Percentiles rank a stretch among this genome's conserved stretches.
phyloP scores from a whole-genome alignment of 208 protist species.

The Trypanosoma caninum region DNA sequence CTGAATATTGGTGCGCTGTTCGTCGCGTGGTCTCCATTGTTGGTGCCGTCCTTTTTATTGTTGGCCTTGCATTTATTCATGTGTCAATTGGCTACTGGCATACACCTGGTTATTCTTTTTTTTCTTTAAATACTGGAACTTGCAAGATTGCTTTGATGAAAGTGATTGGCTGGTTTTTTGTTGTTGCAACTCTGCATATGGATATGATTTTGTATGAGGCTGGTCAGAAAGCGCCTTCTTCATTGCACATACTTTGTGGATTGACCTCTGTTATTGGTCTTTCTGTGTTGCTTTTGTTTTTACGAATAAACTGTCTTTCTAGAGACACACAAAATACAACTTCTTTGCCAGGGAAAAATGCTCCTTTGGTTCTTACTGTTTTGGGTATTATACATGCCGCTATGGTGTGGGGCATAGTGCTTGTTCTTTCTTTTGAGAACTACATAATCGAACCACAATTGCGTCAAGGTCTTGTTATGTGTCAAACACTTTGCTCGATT shows the following conservation, averaged over 20 bases:
- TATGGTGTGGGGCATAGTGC: constrained; percentile 21
- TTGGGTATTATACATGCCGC: constrained; percentile 16
- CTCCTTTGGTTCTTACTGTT: constrained; percentile 25
- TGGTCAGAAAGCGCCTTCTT: constrained; percentile 24
- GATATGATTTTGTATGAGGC: constrained; percentile 35
- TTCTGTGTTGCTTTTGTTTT: constrained; percentile 41
- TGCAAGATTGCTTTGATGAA: constrained; percentile 39
- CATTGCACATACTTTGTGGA: constrained; percentile 51
- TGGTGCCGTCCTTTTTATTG: constrained; percentile 23
- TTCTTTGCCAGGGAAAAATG: constrained; percentile 16
- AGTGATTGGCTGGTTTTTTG: constrained; percentile 39
- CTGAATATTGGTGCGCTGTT: constrained; percentile 36
- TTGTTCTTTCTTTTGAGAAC: constrained; percentile 15
- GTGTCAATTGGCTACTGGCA: constrained; percentile 18
- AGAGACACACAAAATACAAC: constrained; percentile 5
- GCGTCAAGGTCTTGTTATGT: constrained; percentile 25
- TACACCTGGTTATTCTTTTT: constrained; percentile 23
- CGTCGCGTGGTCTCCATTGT: constrained; percentile 29
- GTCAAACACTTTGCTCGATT: constrained; percentile 29
- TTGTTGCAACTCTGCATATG: constrained; percentile 27
- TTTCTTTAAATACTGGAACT: constrained; percentile 25
- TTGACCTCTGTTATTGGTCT: constrained; percentile 47
- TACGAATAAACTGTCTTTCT: constrained; percentile 32
- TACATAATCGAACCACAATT: constrained; percentile 8
- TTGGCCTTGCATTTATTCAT: constrained; percentile 27